phyloP scores from a whole-genome alignment of 805 yeast genomes.

The Hanseniaspora clermontiae region DNA sequence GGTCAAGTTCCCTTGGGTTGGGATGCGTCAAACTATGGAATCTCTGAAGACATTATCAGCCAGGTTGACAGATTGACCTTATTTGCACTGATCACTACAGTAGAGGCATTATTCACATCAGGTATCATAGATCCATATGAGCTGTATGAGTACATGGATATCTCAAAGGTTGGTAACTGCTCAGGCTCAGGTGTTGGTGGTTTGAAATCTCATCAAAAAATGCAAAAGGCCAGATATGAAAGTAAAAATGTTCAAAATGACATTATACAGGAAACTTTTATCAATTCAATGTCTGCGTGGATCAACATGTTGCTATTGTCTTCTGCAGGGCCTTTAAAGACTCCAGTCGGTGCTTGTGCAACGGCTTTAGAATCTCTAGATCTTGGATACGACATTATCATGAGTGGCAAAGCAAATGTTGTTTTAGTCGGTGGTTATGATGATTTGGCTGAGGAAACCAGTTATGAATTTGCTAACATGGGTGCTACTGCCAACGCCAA shows the following conservation, averaged over 20 bases:
- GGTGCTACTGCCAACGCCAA: conserved; percentile 72
- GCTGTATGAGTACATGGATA: conserved; percentile 81
- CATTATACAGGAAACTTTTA: conserved; percentile 77
- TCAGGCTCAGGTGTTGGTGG: conserved; percentile 94
- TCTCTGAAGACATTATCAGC: conserved; percentile 60
- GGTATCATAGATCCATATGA: conserved; percentile 89
- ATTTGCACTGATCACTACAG: conserved; percentile 69
- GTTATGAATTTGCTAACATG: conserved; percentile 83
- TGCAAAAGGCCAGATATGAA: conserved; percentile 68
- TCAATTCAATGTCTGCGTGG: conserved; percentile 90
- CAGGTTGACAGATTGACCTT: conserved; percentile 83
- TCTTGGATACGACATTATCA: conserved; percentile 69
- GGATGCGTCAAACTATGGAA: conserved; percentile 73
- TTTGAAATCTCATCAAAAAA: conserved; percentile 69
- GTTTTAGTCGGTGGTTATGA: conserved; percentile 85
- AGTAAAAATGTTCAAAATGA: conserved; percentile 75
- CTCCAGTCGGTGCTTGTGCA: conserved; percentile 92
- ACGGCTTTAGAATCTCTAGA: conserved; percentile 85
- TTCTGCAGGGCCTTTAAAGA: conserved; percentile 81
- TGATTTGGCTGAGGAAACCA: conserved; percentile 85
- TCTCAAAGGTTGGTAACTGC: conserved; percentile 84
- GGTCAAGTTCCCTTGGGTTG: conserved; percentile 80
- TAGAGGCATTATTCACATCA: conserved; percentile 66
- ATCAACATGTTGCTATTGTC: conserved; percentile 79
- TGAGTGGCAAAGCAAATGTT: conserved; percentile 70